Conservation (phyloP, 1,284 basidiomycete genomes). For the Puccinia polysora region DNA sequence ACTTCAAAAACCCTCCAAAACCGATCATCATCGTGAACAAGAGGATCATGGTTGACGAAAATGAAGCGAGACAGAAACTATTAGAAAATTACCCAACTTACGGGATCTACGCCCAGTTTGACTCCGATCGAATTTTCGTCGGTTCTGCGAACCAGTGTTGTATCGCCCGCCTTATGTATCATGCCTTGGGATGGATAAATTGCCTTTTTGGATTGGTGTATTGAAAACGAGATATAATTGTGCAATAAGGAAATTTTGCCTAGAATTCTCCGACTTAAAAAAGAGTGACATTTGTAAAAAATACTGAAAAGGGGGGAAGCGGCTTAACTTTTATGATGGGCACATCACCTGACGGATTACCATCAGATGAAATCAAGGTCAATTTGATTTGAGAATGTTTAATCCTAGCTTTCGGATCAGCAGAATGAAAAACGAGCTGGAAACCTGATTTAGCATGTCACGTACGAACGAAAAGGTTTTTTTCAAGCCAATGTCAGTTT, state of each 20-base stretch:
- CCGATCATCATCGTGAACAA: too few relatives aligned
- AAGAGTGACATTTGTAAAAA: not conserved
- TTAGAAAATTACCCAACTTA: not conserved
- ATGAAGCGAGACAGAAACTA: not conserved
- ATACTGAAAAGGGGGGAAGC: not conserved
- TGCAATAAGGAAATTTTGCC: too few relatives aligned
- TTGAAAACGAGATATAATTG: not conserved
- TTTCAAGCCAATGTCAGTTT: not conserved
- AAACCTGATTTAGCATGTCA: constrained; percentile 13
- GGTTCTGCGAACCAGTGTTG: not conserved
- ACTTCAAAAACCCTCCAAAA: too few relatives aligned
- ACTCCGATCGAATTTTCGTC: constrained; percentile 25
- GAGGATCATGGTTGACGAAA: too few relatives aligned
- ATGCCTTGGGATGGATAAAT: constrained; percentile 27
- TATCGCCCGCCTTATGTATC: constrained; percentile 24
- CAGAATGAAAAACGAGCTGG: constrained; percentile 26
- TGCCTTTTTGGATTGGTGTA: constrained; percentile 11
- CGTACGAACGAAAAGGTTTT: not conserved
- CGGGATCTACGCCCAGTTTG: constrained; percentile 16
- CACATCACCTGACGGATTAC: not conserved
- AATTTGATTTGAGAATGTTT: constrained; percentile 33
- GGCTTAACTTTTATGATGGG: constrained; percentile 19
- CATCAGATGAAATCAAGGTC: not conserved
- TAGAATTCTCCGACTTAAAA: too few relatives aligned
- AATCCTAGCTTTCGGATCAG: constrained; percentile 28